phyloP scores from a whole-genome alignment of 371 early-diverging fungal species.

The Apophysomyces elegans region DNA sequence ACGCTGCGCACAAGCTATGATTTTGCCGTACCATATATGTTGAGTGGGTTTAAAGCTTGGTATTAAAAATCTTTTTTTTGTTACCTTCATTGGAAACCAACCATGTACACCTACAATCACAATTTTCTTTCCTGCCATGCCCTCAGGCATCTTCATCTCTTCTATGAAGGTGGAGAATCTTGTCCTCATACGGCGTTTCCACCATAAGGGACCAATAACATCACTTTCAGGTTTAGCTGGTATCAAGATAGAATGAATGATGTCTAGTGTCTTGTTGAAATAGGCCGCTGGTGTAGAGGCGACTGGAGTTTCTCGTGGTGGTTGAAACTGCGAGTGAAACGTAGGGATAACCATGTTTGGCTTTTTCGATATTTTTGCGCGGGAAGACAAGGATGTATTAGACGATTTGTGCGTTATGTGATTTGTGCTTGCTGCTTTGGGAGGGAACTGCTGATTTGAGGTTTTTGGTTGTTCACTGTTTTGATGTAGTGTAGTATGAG shows the following conservation, averaged over 20 bases:
- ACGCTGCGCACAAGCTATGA: constrained; percentile 67
- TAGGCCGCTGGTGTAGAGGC: not conserved
- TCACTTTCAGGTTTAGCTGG: not conserved
- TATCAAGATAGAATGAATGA: not conserved
- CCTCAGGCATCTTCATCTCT: constrained; percentile 33
- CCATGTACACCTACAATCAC: constrained; percentile 87
- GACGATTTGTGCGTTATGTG: not conserved
- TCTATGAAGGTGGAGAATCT: constrained; percentile 37
- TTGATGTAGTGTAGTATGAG: not conserved
- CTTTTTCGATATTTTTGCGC: not conserved
- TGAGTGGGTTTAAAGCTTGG: no score
- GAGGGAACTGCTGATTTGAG: not conserved
- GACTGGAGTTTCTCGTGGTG: not conserved
- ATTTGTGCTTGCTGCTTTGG: not conserved
- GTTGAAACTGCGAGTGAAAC: constrained; percentile 16
- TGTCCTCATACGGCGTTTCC: constrained; percentile 22
- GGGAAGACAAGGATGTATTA: not conserved
- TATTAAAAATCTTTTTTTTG: not conserved
- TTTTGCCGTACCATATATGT: no score
- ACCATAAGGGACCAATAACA: constrained; percentile 5
- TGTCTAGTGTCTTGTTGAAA: not conserved
- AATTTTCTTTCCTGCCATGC: constrained; percentile 43
- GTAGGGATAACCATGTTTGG: constrained; percentile 22
- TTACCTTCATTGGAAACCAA: constrained; percentile 83
- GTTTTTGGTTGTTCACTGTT: constrained; percentile 1